Evolutionary conservation across 176 grass and related monocot species (phyloP).

Genomic region (Chloris gayana): DNA sequence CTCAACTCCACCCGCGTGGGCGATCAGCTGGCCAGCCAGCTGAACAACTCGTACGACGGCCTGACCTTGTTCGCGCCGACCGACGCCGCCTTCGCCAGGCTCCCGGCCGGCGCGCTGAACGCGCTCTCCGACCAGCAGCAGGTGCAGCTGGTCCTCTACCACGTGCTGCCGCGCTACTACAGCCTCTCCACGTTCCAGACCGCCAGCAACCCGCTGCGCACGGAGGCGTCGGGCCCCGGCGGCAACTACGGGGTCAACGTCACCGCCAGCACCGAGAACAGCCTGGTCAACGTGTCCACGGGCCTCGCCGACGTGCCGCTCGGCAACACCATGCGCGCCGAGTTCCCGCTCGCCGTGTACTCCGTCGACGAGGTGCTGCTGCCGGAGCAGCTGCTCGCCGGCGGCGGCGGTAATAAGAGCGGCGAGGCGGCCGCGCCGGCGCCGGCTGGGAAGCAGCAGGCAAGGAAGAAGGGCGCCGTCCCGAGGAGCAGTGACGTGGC

Average conservation of each 20-base stretch:
- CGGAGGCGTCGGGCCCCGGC: slow-evolving; percentile 59
- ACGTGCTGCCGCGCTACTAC: slow-evolving; percentile 67
- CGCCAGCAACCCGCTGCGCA: slow-evolving; percentile 69
- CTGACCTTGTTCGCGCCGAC: slow-evolving; percentile 67
- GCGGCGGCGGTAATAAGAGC: not conserved
- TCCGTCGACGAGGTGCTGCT: slow-evolving; percentile 54
- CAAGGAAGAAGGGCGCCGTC: not conserved
- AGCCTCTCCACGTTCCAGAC: slow-evolving; percentile 54
- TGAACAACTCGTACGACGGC: slow-evolving; percentile 67
- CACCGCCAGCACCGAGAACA: slow-evolving; percentile 48
- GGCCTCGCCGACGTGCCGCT: slow-evolving; percentile 52
- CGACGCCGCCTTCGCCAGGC: slow-evolving; percentile 62
- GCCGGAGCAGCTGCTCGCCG: slow-evolving; percentile 45
- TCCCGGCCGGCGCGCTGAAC: slow-evolving; percentile 54
- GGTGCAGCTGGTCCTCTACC: slow-evolving; percentile 60
- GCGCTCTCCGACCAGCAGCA: slow-evolving; percentile 48
- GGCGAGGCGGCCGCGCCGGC: slow-evolving; percentile 33
- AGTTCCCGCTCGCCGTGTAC: slow-evolving; percentile 57
- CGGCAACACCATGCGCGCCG: slow-evolving; percentile 27
- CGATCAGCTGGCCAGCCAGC: slow-evolving; percentile 63
- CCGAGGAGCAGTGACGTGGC: slow-evolving; percentile 24
- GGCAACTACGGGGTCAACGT: slow-evolving; percentile 66
- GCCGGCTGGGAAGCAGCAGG: not conserved
- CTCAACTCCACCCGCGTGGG: slow-evolving; percentile 40
- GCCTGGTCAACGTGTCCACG: slow-evolving; percentile 55